Evolutionary conservation across 2,329 filamentous ascomycete species (phyloP), one percentile per base, ranked within the genome.

Genomic region (Ophiosphaerella herpotricha): DNA sequence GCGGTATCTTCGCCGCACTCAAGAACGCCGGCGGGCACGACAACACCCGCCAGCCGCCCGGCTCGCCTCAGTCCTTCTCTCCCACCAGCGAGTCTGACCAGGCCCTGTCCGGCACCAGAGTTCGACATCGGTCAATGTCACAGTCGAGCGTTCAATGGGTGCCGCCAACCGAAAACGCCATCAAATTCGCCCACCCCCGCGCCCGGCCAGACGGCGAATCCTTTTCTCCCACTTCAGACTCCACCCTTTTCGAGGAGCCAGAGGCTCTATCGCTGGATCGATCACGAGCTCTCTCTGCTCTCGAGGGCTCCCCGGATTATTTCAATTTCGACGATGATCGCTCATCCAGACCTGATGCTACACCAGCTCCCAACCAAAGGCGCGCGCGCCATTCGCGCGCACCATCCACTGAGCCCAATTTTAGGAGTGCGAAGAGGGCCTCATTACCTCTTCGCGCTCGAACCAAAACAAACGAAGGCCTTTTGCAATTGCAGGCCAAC

Each of bases 161-260:
- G 16, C 34, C 39, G n/a, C 46, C 46, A 24, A 23, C 46, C 14
- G 56, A 59, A 8, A 43, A 12, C 16, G 14, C 46, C 31, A 47
- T 61, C 43, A 61, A 61, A 37, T 58, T 61, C 46, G 46, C 36
- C 48, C 57, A 47, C 36, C 46, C 53, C 26, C 51, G 50, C 43
- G 35, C 48, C 31, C 58, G 51, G 34, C 46, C 53, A 7, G 50
- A 53, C 8, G 52, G 54, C 44, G 51, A 59, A 21, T 44, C 50
- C 21, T 55, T 61, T 5, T 55, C 53, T 36, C 58, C 57, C 8
- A 23, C 43, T 40, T 57, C 58, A 8, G 58, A 61, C 26, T 46
- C 46, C 21, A 57, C 58, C n/a, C 54, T 61, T 34, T 61, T 61
- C 44, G 58, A 61, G 41, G 58, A 61, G 39, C 58, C 58, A 7